Conservation (phyloP, 2,329 filamentous ascomycete genomes). For the Coniochaeta sp. region DNA sequence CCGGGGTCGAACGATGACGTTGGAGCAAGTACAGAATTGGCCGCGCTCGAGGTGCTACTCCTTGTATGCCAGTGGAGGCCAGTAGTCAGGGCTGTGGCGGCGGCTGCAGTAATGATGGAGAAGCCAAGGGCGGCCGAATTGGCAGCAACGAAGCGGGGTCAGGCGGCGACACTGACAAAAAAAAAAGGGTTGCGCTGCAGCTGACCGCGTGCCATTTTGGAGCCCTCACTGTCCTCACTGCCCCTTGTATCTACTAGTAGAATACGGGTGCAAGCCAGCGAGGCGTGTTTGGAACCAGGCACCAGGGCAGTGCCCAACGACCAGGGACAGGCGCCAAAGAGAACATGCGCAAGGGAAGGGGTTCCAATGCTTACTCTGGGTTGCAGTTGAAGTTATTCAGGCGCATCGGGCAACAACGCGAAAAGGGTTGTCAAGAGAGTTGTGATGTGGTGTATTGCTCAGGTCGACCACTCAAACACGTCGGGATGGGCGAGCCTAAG, state of each 20-base stretch:
- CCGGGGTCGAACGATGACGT: neutral
- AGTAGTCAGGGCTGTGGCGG: neutral
- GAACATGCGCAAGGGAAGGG: neutral
- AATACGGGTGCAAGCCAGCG: neutral
- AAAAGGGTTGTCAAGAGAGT: neutral
- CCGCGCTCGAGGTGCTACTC: neutral
- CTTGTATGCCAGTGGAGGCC: no score
- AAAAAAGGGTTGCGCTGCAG: neutral
- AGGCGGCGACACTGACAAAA: slow-evolving; percentile 1
- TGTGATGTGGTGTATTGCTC: neutral
- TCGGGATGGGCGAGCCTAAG: neutral
- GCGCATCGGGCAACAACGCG: neutral
- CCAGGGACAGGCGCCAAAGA: neutral
- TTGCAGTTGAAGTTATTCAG: neutral
- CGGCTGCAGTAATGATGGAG: neutral
- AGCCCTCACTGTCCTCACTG: no score
- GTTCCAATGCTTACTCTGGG: neutral
- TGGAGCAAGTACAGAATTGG: neutral
- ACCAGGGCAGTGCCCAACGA: neutral
- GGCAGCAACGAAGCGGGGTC: neutral
- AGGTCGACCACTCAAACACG: neutral
- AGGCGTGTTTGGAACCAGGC: neutral
- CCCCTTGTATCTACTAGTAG: no score
- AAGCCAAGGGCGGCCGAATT: slow-evolving; percentile 1
- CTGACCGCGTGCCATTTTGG: neutral